Percentiles rank a stretch among this genome's conserved stretches.
Evolutionary conservation across 495 filamentous ascomycete genomes (phyloP).

Genomic region (Neurospora tetrasperma): DNA sequence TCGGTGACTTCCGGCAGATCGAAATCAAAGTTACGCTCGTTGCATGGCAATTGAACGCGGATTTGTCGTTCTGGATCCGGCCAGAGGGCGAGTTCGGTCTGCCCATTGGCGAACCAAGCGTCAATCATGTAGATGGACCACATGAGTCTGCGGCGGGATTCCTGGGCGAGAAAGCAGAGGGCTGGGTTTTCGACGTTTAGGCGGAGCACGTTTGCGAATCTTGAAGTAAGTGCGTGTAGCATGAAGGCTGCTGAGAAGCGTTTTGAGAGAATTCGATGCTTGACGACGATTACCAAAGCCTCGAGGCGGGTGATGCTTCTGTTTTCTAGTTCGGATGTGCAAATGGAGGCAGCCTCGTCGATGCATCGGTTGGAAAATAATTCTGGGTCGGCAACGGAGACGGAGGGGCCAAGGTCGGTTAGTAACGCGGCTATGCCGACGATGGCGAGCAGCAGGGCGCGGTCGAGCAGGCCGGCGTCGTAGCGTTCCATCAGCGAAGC

Average conservation of each 20-base stretch:
- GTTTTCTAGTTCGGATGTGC: slow-evolving; percentile 34
- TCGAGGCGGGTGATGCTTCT: slow-evolving; percentile 38
- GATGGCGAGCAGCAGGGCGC: slow-evolving; percentile 34
- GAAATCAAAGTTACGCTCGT: slow-evolving; percentile 43
- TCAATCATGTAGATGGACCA: slow-evolving; percentile 43
- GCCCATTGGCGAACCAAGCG: slow-evolving; percentile 33
- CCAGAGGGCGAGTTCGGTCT: slow-evolving; percentile 37
- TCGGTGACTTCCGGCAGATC: slow-evolving; percentile 40
- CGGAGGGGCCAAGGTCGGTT: slow-evolving; percentile 33
- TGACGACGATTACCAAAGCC: slow-evolving; percentile 37
- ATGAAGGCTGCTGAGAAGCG: slow-evolving; percentile 39
- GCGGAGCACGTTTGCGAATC: slow-evolving; percentile 37
- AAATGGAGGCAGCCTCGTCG: slow-evolving; percentile 34
- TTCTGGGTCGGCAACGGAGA: slow-evolving; percentile 4
- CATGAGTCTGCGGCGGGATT: slow-evolving; percentile 41
- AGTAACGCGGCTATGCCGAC: slow-evolving; percentile 39
- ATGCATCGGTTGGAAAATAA: slow-evolving; percentile 37
- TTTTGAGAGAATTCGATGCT: slow-evolving; percentile 37
- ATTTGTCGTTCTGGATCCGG: slow-evolving; percentile 30
- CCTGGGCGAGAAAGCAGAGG: slow-evolving; percentile 39
- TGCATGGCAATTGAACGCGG: slow-evolving; percentile 38
- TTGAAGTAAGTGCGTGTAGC: slow-evolving; percentile 35
- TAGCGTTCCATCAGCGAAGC: slow-evolving; percentile 42
- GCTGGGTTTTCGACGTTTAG: slow-evolving; percentile 39
- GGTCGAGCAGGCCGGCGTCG: slow-evolving; percentile 38